Evolutionary conservation across 331 rosid species (phyloP).

Genomic region (Telfairia occidentalis): DNA sequence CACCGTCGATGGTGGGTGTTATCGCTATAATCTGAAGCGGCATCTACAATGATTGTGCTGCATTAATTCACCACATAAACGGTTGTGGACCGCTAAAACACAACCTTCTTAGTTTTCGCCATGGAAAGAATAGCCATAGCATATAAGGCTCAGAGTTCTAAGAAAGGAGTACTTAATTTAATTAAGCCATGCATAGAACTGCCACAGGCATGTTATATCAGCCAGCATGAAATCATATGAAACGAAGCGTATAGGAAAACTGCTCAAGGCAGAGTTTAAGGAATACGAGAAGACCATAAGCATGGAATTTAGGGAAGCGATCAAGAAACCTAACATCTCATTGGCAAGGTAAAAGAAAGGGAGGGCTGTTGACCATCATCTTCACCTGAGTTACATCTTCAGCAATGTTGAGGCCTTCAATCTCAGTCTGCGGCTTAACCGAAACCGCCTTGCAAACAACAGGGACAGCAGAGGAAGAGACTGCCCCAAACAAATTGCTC

Average conservation of each 20-base stretch:
- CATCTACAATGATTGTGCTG: neutral
- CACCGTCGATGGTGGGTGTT: neutral
- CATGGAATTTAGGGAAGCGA: neutral
- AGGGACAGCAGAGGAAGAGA: conserved; percentile 20
- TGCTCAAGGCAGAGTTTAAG: neutral
- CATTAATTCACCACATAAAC: neutral
- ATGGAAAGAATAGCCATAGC: neutral
- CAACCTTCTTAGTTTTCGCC: neutral
- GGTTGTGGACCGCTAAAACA: neutral
- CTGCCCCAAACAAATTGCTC: neutral
- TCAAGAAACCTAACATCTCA: neutral
- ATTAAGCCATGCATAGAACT: neutral
- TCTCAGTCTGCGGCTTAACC: conserved; percentile 37
- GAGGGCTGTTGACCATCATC: neutral
- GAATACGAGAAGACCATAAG: neutral
- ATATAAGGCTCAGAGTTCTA: neutral
- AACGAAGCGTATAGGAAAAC: neutral
- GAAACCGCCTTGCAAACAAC: conserved; percentile 61
- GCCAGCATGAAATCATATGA: neutral
- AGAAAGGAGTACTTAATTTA: neutral
- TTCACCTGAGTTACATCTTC: conserved; percentile 46
- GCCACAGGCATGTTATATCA: neutral
- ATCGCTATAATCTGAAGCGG: neutral
- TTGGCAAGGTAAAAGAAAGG: neutral
- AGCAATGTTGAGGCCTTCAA: conserved; percentile 88